Evolutionary conservation across 768 basidiomycete genomes (phyloP), one percentile per base, ranked within the genome.

Genomic region (Lactifluus rugatus): DNA sequence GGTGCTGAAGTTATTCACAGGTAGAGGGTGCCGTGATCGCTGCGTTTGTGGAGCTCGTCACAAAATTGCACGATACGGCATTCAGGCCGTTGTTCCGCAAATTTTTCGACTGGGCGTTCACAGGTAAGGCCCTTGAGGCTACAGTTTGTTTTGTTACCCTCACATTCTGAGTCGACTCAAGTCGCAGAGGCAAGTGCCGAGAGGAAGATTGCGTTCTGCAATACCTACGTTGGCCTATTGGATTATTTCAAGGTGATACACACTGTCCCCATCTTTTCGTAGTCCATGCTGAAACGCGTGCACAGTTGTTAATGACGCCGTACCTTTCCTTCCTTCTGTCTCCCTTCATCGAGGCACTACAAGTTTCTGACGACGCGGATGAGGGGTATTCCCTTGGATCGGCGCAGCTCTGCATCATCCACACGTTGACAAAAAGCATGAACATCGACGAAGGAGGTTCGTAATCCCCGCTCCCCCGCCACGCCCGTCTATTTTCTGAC

Each of bases 51-150:
- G 90, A 95, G 69, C 74, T 97, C 9, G 89, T 93, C 11, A 82
- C 91, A 54, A 97, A 97, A 71, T 76, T 99, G 53, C 96, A 94
- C 66, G 96, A 98, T 65, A 81, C 82, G 0, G 79, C 86, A 0
- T 98, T 99, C 82, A 81, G 83, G 61, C 93, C 95, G 0, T 74
- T 97, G 16, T 95, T 97, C 80, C 83, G 93, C 54, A 84, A 85
- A 54, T 70, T 94, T 57, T 93, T 90, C 66, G 96, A 99, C 68
- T 99, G 96, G 96, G 93, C 93, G 0, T 93, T 93, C 65, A 79
- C 77, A 1, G 74, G 75, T 57, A 44, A 49, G 16, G 9, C 41
- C 6, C 3, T 19, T 10, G 14, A 36, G 13, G 9, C 25, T 25
- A 28, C 7, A 23, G 41, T 10, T 17, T 26, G 39, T 21, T 2